Evolutionary conservation across 2,329 filamentous ascomycete genomes (phyloP).

Genomic region (Phialocephala subalpina): DNA sequence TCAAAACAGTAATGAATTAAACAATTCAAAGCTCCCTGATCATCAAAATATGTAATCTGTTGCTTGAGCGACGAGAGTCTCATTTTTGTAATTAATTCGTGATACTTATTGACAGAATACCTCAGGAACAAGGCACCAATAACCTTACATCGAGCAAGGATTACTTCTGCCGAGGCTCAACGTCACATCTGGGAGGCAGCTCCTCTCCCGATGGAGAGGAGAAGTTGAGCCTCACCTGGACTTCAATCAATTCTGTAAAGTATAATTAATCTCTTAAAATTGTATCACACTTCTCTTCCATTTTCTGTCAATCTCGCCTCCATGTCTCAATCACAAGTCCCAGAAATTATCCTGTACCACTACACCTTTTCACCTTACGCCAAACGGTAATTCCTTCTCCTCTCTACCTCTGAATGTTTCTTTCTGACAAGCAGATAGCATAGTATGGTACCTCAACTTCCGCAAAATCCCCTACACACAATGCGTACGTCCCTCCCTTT

Average conservation of each 20-base stretch:
- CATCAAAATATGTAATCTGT: neutral
- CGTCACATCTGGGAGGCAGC: neutral
- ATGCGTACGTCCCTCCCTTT: conserved; percentile 62
- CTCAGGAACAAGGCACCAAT: neutral
- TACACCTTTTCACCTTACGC: conserved; percentile 73
- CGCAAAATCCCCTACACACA: conserved; percentile 71
- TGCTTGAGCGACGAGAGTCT: neutral
- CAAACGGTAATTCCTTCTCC: conserved; percentile 47
- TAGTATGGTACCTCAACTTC: conserved; percentile 73
- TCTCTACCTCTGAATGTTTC: neutral
- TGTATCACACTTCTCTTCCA: neutral
- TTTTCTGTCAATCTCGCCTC: neutral
- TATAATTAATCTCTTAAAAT: neutral
- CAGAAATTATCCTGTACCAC: conserved; percentile 64
- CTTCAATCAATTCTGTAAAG: neutral
- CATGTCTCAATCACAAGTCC: neutral
- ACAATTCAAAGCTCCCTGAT: neutral
- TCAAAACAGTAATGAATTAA: neutral
- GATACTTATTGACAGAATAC: too few relatives aligned
- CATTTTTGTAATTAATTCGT: too few relatives aligned
- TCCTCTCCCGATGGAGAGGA: neutral
- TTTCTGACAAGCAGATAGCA: conserved; percentile 30
- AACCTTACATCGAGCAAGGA: neutral
- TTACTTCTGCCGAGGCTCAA: neutral
- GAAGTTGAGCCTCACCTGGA: neutral